Percentiles rank a stretch among this genome's conserved stretches.
These are phyloP conservation scores for Pestalotiopsis sp. DNA, from an alignment of 2,329 filamentous ascomycete genomes.

Conservation along the genomic window DNA sequence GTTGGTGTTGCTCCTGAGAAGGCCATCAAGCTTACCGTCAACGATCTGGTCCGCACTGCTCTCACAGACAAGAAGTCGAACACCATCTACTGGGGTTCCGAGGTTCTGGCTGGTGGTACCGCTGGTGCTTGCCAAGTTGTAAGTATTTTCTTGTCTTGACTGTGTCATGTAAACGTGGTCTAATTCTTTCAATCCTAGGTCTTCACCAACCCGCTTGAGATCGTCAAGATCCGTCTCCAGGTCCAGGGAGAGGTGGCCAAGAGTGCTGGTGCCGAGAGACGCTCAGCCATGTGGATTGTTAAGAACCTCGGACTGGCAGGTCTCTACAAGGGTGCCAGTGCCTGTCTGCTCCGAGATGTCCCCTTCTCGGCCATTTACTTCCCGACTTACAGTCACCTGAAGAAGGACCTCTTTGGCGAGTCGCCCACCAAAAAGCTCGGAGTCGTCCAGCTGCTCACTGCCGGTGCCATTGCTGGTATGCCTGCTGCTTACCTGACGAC, in stretches of 20 bases:
- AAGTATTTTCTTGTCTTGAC: slow-evolving; percentile 37
- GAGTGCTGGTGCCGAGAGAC: slow-evolving; percentile 78
- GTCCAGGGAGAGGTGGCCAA: slow-evolving; percentile 96
- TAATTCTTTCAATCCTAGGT: slow-evolving; percentile 57
- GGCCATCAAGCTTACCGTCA: slow-evolving; percentile 98
- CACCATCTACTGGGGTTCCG: slow-evolving; percentile 69
- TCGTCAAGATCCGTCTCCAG: slow-evolving; percentile 98
- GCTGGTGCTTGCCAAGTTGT: slow-evolving; percentile 97
- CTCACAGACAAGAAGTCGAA: slow-evolving; percentile 76
- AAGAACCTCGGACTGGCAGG: slow-evolving; percentile 91
- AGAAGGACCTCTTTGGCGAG: slow-evolving; percentile 93
- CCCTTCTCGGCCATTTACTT: slow-evolving; percentile 99
- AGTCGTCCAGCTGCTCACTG: slow-evolving; percentile 86
- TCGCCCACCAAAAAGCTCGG: slow-evolving; percentile 84
- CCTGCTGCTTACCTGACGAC: slow-evolving; percentile 93
- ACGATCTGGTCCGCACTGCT: slow-evolving; percentile 81
- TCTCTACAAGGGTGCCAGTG: slow-evolving; percentile 94
- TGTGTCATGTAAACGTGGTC: not conserved
- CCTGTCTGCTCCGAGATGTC: slow-evolving; percentile 92
- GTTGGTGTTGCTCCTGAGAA: slow-evolving; percentile 99
- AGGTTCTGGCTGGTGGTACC: slow-evolving; percentile 84
- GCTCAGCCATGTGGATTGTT: slow-evolving; percentile 97
- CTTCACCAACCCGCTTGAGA: slow-evolving; percentile 97
- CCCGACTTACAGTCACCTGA: slow-evolving; percentile 92
- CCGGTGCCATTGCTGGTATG: slow-evolving; percentile 93